These are phyloP conservation scores for Inonotus hispidus DNA, from an alignment of 1,284 basidiomycete species.

Conservation along the genomic window DNA sequence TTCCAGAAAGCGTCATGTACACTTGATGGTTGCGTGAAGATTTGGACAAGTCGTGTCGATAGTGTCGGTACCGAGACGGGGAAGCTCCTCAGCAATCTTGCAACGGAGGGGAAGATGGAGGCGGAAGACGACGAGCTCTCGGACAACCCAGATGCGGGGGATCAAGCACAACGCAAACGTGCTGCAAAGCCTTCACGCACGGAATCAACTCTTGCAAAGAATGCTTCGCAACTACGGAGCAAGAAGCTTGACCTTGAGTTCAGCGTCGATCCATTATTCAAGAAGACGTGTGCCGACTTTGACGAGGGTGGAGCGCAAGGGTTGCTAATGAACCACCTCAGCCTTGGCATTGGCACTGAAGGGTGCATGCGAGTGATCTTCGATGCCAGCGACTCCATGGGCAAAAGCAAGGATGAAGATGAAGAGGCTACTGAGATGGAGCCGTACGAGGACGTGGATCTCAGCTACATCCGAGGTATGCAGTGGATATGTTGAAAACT, in stretches of 20 bases:
- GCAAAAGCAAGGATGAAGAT: conserved; percentile 73
- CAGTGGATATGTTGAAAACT: conserved; percentile 15
- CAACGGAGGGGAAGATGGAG: conserved; percentile 54
- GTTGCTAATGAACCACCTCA: conserved; percentile 88
- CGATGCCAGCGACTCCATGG: conserved; percentile 89
- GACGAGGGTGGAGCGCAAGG: conserved; percentile 98
- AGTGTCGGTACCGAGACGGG: conserved; percentile 96
- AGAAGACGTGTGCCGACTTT: conserved; percentile 97
- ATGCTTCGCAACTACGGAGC: conserved; percentile 73
- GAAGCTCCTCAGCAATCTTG: conserved; percentile 90
- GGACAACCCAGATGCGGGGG: conserved; percentile 57
- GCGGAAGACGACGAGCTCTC: conserved; percentile 54
- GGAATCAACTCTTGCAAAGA: conserved; percentile 83
- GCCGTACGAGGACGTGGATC: conserved; percentile 60
- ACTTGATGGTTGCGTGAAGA: conserved; percentile 98
- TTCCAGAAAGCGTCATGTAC: conserved; percentile 98
- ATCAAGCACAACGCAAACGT: conserved; percentile 51
- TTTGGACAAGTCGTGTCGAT: conserved; percentile 98
- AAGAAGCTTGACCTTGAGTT: conserved; percentile 96
- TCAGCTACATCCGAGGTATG: conserved; percentile 66
- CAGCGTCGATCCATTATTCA: conserved; percentile 94
- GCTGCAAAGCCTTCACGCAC: conserved; percentile 54
- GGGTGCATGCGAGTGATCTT: conserved; percentile 89
- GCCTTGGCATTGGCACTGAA: conserved; percentile 71
- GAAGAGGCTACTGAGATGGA: conserved; percentile 52